A percentile compares a stretch with the other conserved stretches of the same genome.
These are phyloP conservation scores for Neurospora cerealis DNA, from an alignment of 495 filamentous ascomycete genomes.

Conservation along the genomic window DNA sequence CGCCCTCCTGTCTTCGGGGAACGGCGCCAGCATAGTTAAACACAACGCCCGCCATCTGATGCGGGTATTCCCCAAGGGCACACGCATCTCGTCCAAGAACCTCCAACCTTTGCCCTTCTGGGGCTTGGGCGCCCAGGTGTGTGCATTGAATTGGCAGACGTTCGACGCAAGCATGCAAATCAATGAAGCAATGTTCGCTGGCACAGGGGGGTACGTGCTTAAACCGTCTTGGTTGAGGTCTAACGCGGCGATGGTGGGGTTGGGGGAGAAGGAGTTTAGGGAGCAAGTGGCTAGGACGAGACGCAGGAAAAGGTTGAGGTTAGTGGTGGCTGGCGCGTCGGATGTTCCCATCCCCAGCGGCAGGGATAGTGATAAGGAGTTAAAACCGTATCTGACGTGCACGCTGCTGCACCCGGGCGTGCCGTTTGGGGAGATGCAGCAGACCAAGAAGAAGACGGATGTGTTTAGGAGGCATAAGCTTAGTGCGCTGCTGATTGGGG, in stretches of 20 bases:
- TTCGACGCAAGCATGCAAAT: slow-evolving; percentile 44
- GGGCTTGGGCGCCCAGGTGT: slow-evolving; percentile 45
- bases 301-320: slow-evolving; percentile 23
- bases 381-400: slow-evolving; percentile 46
- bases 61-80: slow-evolving; percentile 48
- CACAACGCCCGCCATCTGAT: slow-evolving; percentile 45
- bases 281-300: slow-evolving; percentile 13
- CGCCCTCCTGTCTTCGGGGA: slow-evolving; percentile 18
- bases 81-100: slow-evolving; percentile 44
- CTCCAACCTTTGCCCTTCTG: slow-evolving; percentile 41
- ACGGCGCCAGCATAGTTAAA: slow-evolving; percentile 29
- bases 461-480: slow-evolving; percentile 38
- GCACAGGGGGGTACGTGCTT: slow-evolving; percentile 43
- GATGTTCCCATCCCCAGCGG: slow-evolving; percentile 35
- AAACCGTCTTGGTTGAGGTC: slow-evolving; percentile 41
- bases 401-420: slow-evolving; percentile 32
- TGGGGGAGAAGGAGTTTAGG: neutral
- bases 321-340: slow-evolving; percentile 40
- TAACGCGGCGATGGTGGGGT: slow-evolving; percentile 28
- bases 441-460: slow-evolving; percentile 40
- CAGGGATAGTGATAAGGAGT: slow-evolving; percentile 18
- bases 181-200: slow-evolving; percentile 46
- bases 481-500: slow-evolving; percentile 26
- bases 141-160: slow-evolving; percentile 49
- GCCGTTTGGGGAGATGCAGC: slow-evolving; percentile 16